Percentiles rank a stretch among this genome's conserved stretches.
Evolutionary conservation across 2,329 filamentous ascomycete genomes (phyloP).

Genomic region (Diaporthe sp.): DNA sequence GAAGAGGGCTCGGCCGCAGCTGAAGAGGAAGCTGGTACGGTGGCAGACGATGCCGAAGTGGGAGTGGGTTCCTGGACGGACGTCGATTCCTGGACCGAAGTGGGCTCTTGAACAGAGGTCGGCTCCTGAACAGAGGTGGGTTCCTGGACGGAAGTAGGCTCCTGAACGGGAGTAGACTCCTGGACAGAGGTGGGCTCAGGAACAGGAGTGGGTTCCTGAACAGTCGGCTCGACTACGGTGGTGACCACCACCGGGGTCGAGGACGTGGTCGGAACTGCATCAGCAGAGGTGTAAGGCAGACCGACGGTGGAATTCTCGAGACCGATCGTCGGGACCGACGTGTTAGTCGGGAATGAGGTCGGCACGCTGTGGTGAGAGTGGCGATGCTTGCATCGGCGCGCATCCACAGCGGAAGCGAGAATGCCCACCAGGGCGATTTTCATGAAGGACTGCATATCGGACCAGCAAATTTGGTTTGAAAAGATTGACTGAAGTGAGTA

Average conservation of each 20-base stretch:
- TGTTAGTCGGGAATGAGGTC: background rate
- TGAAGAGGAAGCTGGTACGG: background rate
- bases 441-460: conserved; percentile 27
- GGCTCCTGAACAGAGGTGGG: background rate
- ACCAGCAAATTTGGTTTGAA: conserved; percentile 1
- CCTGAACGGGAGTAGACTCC: background rate
- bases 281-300: conserved; percentile 2
- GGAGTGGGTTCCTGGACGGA: conserved; percentile 9
- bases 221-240: background rate
- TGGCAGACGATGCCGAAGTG: background rate
- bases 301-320: background rate
- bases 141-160: background rate
- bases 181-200: background rate
- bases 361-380: conserved; percentile 31
- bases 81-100: background rate
- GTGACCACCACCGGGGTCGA: background rate
- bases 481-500: conserved; percentile 36
- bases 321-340: background rate
- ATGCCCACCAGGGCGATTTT: conserved; percentile 31
- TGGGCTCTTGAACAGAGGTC: background rate
- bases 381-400: conserved; percentile 35
- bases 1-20: conserved; percentile 5
- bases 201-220: background rate
- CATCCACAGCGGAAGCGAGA: conserved; percentile 12
- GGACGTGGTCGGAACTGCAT: conserved; percentile 10